phyloP scores from a whole-genome alignment of 2,329 filamentous ascomycete species.

The Aspergillus unguis region DNA sequence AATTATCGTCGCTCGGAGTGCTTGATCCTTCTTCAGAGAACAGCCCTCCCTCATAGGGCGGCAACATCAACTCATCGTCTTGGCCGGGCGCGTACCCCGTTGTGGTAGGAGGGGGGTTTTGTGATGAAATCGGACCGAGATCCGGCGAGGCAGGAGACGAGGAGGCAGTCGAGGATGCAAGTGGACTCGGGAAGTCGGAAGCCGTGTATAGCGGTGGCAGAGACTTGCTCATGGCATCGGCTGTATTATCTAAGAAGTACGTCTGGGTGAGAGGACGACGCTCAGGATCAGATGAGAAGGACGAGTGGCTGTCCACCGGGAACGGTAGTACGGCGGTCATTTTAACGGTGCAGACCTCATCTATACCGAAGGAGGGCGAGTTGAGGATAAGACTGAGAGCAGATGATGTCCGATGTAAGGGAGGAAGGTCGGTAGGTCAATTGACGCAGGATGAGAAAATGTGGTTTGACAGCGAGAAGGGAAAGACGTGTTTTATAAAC shows the following conservation, averaged over 20 bases:
- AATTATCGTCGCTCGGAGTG: slow-evolving; percentile 20
- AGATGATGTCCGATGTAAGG: too few relatives aligned
- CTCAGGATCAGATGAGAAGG: slow-evolving; percentile 30
- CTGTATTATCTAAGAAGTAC: slow-evolving; percentile 29
- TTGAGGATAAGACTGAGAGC: too few relatives aligned
- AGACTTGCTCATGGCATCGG: slow-evolving; percentile 23
- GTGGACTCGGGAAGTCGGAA: slow-evolving; percentile 23
- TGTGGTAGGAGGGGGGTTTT: slow-evolving; percentile 34
- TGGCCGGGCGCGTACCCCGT: slow-evolving; percentile 35
- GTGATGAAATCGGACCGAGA: slow-evolving; percentile 29
- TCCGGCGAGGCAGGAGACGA: slow-evolving; percentile 39
- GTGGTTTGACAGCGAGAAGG: too few relatives aligned
- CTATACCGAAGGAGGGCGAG: neutral
- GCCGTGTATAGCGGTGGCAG: slow-evolving; percentile 26
- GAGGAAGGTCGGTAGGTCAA: too few relatives aligned
- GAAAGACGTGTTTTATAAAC: slow-evolving; percentile 1
- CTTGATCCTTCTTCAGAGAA: slow-evolving; percentile 43
- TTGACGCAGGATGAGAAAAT: neutral
- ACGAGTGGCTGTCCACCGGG: slow-evolving; percentile 30
- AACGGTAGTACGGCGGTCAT: slow-evolving; percentile 38
- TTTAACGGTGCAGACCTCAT: slow-evolving; percentile 9
- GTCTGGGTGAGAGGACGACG: slow-evolving; percentile 31
- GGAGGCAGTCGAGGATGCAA: slow-evolving; percentile 34
- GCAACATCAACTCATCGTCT: slow-evolving; percentile 40
- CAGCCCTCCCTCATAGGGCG: slow-evolving; percentile 46